These are phyloP conservation scores for Plasmodium cynomolgi DNA, from an alignment of 169 alveolate genomes.

Conservation along the genomic window DNA sequence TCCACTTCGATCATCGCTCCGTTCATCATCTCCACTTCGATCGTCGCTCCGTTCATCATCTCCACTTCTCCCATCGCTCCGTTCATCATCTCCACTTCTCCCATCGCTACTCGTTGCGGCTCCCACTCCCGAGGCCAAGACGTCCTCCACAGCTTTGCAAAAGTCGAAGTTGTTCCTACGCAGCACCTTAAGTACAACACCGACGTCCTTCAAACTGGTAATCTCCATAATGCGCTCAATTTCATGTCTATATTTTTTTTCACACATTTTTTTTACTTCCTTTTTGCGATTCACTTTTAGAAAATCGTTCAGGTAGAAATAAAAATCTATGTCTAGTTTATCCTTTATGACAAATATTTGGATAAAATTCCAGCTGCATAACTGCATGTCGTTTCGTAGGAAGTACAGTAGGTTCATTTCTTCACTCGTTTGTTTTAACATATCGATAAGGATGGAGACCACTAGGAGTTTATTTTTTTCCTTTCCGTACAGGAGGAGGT, in stretches of 20 bases:
- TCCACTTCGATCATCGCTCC: background rate
- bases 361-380: slow-evolving; percentile 38
- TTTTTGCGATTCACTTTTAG: slow-evolving; percentile 6
- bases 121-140: background rate
- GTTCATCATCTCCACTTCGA: background rate
- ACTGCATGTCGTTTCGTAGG: slow-evolving; percentile 46
- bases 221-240: slow-evolving; percentile 49
- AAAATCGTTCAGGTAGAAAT: slow-evolving; percentile 21
- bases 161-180: slow-evolving; percentile 39
- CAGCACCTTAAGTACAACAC: slow-evolving; percentile 1
- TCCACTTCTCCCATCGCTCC: background rate
- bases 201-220: background rate
- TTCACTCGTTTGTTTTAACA: slow-evolving; percentile 25
- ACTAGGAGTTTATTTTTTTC: slow-evolving; percentile 12
- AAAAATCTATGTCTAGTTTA: slow-evolving; percentile 39
- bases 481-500: slow-evolving; percentile 10
- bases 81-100: background rate
- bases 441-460: slow-evolving; percentile 26
- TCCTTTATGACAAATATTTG: background rate
- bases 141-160: slow-evolving; percentile 11
- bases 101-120: background rate
- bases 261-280: background rate
- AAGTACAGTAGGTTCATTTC: background rate
- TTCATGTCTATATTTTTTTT: slow-evolving; percentile 37
- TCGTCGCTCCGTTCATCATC: background rate